Evolutionary conservation across 2,329 filamentous ascomycete species (phyloP), one percentile per base, ranked within the genome.

Genomic region (Diaporthe sp.): DNA sequence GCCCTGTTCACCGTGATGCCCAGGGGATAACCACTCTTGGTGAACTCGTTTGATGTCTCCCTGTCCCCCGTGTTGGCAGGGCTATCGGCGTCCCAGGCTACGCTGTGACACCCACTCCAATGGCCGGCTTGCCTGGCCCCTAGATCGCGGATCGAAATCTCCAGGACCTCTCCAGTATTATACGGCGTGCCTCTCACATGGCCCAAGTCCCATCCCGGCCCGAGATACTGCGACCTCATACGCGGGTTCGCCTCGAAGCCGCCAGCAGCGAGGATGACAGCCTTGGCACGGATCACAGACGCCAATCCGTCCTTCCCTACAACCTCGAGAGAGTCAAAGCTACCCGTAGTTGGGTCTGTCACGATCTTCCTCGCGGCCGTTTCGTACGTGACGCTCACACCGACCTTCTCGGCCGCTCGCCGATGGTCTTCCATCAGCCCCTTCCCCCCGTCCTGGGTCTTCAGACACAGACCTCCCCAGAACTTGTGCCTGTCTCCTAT

Each of bases 11-110:
- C 73, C 88, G 92, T 93, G 17, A 93, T 77, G 0, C 92, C 92
- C 0, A 93, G 83, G 0, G 92, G 91, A 77, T 93, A 93, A 1
- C 92, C 92, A 0, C 89, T 92, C 78, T 94, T 94, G 9, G 92
- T 94, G 78, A 88, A 92, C 79, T 93, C 88, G 77, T 94, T 93
- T 4, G 91, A 91, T 2, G 89, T 81, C n/a, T 82, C 82, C 2
- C 89, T 85, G 76, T 93, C 88, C 5, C 92, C 92, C 0, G 83
- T 82, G 75, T 90, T 79, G 0, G 86, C 80, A 0, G 88, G 85
- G 0, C 91, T 88, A 78, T 92, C 88, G 1, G 90, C 90, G 78
- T 94, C 92, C 92, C 92, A 93, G 6, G 88, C 88, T 0, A 89
- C 88, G 1, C 89, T 88, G 78, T 93, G 92, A 77, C 92, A 93